These are phyloP conservation scores for Moelleriella libera DNA, from an alignment of 2,329 filamentous ascomycete species.

Conservation along the genomic window DNA sequence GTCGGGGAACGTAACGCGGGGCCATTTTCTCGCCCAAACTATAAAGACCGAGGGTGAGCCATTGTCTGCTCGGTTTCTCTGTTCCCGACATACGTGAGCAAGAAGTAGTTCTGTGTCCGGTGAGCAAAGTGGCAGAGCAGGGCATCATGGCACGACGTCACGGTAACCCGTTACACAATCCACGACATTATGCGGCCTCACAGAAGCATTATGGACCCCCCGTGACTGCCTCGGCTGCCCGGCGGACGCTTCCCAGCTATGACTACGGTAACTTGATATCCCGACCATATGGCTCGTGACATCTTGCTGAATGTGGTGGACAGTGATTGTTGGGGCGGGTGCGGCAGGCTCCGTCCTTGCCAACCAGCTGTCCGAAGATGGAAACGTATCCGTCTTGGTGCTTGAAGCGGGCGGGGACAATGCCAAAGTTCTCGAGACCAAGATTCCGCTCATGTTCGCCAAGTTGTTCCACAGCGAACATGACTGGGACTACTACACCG, in stretches of 20 bases:
- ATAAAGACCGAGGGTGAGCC: too few relatives aligned
- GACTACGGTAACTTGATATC: conserved; percentile 1
- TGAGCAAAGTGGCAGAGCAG: background rate
- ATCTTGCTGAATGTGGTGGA: background rate
- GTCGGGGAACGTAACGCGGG: too few relatives aligned
- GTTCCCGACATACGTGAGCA: too few relatives aligned
- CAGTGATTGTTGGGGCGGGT: conserved; percentile 14
- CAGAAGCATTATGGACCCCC: conserved; percentile 1
- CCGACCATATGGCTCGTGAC: background rate
- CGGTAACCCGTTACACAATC: conserved; percentile 3
- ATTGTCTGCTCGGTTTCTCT: too few relatives aligned
- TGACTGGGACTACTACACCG: conserved; percentile 12
- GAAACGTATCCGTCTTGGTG: conserved; percentile 6
- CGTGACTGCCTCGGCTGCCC: conserved; percentile 1
- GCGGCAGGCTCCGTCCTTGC: conserved; percentile 15
- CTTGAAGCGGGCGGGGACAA: conserved; percentile 8
- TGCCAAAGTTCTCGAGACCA: conserved; percentile 6
- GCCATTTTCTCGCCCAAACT: too few relatives aligned
- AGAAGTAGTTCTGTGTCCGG: background rate
- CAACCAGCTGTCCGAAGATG: conserved; percentile 13
- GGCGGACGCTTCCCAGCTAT: conserved; percentile 3
- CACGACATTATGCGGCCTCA: conserved; percentile 1
- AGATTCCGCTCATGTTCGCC: conserved; percentile 7
- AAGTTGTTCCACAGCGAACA: conserved; percentile 9
- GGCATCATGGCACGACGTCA: conserved; percentile 1